Evolutionary conservation across 306 rosid species (phyloP), one percentile per base, ranked within the genome.

Genomic region (Albizia julibrissin): DNA sequence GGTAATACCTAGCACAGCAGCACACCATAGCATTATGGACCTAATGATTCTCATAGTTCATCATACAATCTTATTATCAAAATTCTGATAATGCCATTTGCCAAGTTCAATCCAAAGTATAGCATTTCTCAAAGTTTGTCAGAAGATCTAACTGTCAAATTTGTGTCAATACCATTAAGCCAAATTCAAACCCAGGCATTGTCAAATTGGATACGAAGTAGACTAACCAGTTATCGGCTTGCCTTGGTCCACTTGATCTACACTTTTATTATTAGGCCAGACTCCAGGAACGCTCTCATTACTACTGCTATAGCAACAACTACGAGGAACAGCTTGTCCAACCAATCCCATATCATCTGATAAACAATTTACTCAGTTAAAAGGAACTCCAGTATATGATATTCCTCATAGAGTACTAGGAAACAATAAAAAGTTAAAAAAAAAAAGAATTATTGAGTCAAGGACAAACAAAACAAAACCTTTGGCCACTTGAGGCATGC

Each of bases 401-500:
- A 16, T 62, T 27, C 29, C 27, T 13, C 69, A 59, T 59, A 24
- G 69, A 62, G 39, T 27, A 26, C 34, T 62, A 5, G 21, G 34
- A 39, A 37, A 72, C 26, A 40, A 29, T 64, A 83, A 14, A 69
- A 47, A 50, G 21, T 44, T 50, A 3, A 80, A n/a, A 74, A 76
- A 64, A 59, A 37, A 79, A 47, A 18, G 3, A 7, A 80, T 31
- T 10, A 33, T 18, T 49, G 34, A n/a, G 80, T 18, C 42, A 42
- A n/a, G 80, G 77, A 79, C 29, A 29, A 70, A 37, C 19, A 79
- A 84, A 83, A 91, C 94, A 76, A 84, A 83, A 93, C 97, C 97
- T 90, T 82, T 85, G 21, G 87, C 72, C 79, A 68, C 84, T 86
- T 79, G 87, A 8, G 89, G 76, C 22, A 73, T 65, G 59, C 67